Evolutionary conservation across 2,329 filamentous ascomycete genomes (phyloP), one percentile per base, ranked within the genome.

Genomic region (Raffaelea ambrosiae): DNA sequence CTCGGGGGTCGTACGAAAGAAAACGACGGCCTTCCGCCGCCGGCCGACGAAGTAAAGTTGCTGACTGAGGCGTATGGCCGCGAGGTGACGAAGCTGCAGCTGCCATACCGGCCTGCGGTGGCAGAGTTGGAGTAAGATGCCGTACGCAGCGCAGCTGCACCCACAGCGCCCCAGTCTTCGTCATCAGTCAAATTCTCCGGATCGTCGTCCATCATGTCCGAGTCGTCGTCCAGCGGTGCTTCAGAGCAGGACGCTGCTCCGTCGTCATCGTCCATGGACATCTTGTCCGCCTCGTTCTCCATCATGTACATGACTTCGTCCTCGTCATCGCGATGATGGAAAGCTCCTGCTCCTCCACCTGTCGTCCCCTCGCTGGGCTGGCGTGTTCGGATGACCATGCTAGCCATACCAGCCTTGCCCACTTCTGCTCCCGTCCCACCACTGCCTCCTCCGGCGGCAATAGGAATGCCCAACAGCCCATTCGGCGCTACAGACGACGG

Each of bases 81-180:
- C 52, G 73, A 65, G 56, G 67, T 65, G 59, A 68, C 59, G 65
- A 63, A 72, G 63, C 56, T 65, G 59, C 29, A 61, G 65, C 57
- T 69, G 47, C 69, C 60, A 65, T 81, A 69, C 67, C 77, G 65
- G 74, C 83, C 67, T 5, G 54, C 49, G 35, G 50, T 44, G 48
- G 64, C 70, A 57, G 71, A 76, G 58, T 67, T 75, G 47, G 76
- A 73, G 58, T 82, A 82, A 7, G 79, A 83, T 43, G 76, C 74
- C 50, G 79, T 77, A 54, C 90, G 83, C 56, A 96, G 76, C 55
- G 88, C 87, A 47, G 86, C 88, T 26, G 90, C 88, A 47, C 89
- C 91, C 53, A 95, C 85, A 46, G 86, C 81, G 42, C 86, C 88
- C 90, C 91, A 96, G 66, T 97, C 90, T 66, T 97, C 91, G 62